Evolutionary conservation across 257 asterid species (phyloP).

Genomic region (Forsythia suspensa): DNA sequence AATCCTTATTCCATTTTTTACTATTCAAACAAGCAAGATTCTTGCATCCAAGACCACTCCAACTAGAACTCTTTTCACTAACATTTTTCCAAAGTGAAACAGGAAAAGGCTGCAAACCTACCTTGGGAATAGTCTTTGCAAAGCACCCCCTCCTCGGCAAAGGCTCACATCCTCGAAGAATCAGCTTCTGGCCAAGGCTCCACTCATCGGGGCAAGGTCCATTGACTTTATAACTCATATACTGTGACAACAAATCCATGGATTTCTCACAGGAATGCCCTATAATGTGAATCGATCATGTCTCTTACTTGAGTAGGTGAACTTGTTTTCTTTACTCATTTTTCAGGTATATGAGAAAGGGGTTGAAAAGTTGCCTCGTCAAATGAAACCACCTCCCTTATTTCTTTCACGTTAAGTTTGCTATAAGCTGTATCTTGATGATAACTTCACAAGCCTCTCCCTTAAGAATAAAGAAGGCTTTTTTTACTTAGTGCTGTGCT

Average conservation of each 20-base stretch:
- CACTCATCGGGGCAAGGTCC: slow-evolving; percentile 49
- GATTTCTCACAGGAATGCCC: slow-evolving; percentile 55
- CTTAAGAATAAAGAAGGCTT: no score
- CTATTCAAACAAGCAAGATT: slow-evolving; percentile 47
- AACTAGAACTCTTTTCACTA: slow-evolving; percentile 40
- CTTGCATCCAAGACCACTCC: slow-evolving; percentile 50
- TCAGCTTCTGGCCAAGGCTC: slow-evolving; percentile 49
- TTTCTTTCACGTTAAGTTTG: no score
- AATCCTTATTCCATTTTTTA: slow-evolving; percentile 72
- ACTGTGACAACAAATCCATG: slow-evolving; percentile 40
- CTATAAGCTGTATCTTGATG: no score
- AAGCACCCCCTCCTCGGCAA: slow-evolving; percentile 53
- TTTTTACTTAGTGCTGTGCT: no score
- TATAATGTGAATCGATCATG: no score
- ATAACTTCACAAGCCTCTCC: no score
- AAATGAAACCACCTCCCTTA: no score
- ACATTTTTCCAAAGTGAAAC: slow-evolving; percentile 43
- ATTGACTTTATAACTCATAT: slow-evolving; percentile 37
- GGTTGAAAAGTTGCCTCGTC: no score
- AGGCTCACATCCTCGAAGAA: slow-evolving; percentile 48
- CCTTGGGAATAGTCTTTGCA: slow-evolving; percentile 36
- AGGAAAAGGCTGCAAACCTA: slow-evolving; percentile 39
- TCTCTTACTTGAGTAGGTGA: no score
- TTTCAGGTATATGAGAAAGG: no score
- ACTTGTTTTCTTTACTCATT: no score